Conservation (phyloP, 768 basidiomycete genomes). For the Panaeolus papilionaceus region DNA sequence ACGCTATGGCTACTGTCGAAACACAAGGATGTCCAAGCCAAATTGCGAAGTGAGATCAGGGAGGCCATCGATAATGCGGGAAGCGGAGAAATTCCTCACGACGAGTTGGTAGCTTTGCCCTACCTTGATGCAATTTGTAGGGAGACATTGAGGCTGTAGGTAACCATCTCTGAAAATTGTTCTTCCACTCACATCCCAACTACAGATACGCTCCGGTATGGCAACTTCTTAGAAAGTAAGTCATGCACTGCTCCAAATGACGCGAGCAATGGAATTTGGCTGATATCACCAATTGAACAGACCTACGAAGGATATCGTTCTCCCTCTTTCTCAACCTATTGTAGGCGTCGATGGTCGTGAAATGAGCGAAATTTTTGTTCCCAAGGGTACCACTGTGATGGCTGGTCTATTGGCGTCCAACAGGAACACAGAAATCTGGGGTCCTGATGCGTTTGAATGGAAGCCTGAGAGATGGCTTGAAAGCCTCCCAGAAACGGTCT, state of each 20-base stretch:
- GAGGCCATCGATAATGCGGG: conserved; percentile 29
- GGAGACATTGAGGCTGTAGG: conserved; percentile 36
- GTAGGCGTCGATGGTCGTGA: conserved; percentile 39
- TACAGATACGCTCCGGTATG: conserved; percentile 4
- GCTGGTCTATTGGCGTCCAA: conserved; percentile 46
- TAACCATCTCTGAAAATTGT: background rate
- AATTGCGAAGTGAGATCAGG: conserved; percentile 30
- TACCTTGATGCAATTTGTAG: conserved; percentile 41
- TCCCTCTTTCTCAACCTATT: conserved; percentile 24
- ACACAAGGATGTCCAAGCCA: conserved; percentile 39
- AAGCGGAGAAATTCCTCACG: conserved; percentile 31
- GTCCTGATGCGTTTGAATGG: conserved; percentile 53
- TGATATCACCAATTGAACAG: conserved; percentile 7
- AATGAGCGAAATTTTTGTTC: conserved; percentile 43
- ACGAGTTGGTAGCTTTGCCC: conserved; percentile 35
- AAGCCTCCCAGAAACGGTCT: conserved; percentile 42
- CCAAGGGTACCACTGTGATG: conserved; percentile 45
- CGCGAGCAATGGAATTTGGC: background rate
- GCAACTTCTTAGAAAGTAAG: background rate
- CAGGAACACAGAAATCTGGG: conserved; percentile 50
- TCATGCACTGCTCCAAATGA: background rate
- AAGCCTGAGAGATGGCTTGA: conserved; percentile 58
- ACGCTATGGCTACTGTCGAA: conserved; percentile 30
- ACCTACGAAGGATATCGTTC: conserved; percentile 19
- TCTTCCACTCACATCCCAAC: background rate